Evolutionary conservation across 2,329 filamentous ascomycete genomes (phyloP).

Genomic region (Chaetomium globosum): DNA sequence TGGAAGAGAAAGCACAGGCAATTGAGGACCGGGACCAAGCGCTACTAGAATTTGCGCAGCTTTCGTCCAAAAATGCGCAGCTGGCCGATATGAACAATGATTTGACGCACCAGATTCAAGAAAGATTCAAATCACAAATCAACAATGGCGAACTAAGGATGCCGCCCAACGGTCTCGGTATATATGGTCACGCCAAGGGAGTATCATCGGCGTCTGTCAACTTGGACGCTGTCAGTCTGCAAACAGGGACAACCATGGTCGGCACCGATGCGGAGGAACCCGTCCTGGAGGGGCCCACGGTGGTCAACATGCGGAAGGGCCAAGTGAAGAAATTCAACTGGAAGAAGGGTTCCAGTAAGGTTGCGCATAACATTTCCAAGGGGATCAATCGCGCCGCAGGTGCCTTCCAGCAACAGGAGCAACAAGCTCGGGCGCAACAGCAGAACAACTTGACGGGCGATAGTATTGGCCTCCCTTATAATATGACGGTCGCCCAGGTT

Average conservation of each 20-base stretch:
- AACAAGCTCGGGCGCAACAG: constrained; percentile 40
- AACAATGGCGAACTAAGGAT: constrained; percentile 49
- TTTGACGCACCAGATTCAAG: constrained; percentile 90
- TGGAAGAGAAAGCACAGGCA: constrained; percentile 82
- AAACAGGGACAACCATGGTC: constrained; percentile 62
- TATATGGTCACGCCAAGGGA: constrained; percentile 57
- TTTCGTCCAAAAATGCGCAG: constrained; percentile 92
- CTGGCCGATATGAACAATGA: constrained; percentile 95
- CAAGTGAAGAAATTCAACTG: constrained; percentile 97
- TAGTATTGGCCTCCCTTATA: constrained; percentile 70
- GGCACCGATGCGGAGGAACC: constrained; percentile 68
- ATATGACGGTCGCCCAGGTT: constrained; percentile 63
- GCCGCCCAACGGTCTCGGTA: constrained; percentile 58
- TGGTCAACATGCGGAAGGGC: constrained; percentile 92
- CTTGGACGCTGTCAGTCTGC: constrained; percentile 56
- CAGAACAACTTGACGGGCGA: constrained; percentile 61
- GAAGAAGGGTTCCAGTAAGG: constrained; percentile 93
- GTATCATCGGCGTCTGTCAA: constrained; percentile 55
- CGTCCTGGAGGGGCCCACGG: constrained; percentile 77
- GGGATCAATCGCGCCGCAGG: constrained; percentile 90
- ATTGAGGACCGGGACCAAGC: constrained; percentile 88
- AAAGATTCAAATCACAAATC: constrained; percentile 81
- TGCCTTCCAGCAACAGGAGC: constrained; percentile 61
- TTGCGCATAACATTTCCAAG: constrained; percentile 92
- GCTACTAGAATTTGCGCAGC: constrained; percentile 90